Evolutionary conservation across 2,329 filamentous ascomycete species (phyloP).

Genomic region (Penicillium sp.): DNA sequence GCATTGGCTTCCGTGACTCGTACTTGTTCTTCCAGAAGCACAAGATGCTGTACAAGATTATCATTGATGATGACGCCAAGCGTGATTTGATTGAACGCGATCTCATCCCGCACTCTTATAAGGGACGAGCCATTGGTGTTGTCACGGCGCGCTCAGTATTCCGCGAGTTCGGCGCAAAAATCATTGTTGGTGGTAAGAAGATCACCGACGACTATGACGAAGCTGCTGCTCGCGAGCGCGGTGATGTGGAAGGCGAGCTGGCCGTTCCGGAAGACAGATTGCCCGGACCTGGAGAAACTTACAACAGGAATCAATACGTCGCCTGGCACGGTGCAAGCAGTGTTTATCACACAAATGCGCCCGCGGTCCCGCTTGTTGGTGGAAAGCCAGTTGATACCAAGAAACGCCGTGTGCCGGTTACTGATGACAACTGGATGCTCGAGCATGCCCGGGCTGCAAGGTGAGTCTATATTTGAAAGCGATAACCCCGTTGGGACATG

Average conservation of each 20-base stretch:
- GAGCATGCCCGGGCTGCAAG: conserved; percentile 87
- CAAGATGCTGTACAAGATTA: conserved; percentile 91
- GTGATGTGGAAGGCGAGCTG: conserved; percentile 75
- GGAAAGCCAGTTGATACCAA: conserved; percentile 69
- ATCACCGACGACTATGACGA: conserved; percentile 86
- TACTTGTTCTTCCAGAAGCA: conserved; percentile 99
- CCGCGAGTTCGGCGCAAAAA: conserved; percentile 87
- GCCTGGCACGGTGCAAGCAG: conserved; percentile 96
- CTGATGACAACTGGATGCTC: conserved; percentile 90
- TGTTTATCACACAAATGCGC: conserved; percentile 78
- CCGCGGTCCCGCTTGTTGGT: conserved; percentile 63
- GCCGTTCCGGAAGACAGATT: conserved; percentile 81
- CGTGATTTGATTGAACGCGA: conserved; percentile 89
- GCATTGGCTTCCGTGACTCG: conserved; percentile 92
- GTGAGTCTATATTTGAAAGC: conserved; percentile 43
- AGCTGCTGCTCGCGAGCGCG: conserved; percentile 62
- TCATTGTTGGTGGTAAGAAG: conserved; percentile 80
- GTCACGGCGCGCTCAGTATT: conserved; percentile 95
- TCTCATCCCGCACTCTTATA: conserved; percentile 96
- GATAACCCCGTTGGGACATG: neutral
- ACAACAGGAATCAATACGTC: conserved; percentile 98
- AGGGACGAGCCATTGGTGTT: conserved; percentile 91
- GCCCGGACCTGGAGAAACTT: conserved; percentile 67
- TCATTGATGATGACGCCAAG: conserved; percentile 95
- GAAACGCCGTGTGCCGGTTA: conserved; percentile 77